Evolutionary conservation across 2,329 filamentous ascomycete genomes (phyloP).

Genomic region (Aspergillus pseudoviridinutans): DNA sequence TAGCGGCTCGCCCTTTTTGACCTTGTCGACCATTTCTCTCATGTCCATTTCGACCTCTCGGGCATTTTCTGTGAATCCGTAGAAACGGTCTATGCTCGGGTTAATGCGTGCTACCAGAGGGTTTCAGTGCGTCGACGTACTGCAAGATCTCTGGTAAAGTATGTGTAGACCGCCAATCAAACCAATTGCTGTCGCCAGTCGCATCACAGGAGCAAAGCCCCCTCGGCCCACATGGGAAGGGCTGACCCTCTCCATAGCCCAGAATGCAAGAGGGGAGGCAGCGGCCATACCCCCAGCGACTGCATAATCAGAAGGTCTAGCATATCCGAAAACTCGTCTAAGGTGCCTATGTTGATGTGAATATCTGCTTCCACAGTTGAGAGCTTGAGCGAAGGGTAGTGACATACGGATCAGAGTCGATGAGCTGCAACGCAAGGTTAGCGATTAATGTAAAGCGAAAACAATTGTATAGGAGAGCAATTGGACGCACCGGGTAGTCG

Average conservation of each 20-base stretch:
- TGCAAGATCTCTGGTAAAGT: slow-evolving; percentile 76
- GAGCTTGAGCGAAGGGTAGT: slow-evolving; percentile 9
- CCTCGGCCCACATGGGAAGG: slow-evolving; percentile 81
- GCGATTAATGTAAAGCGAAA: slow-evolving; percentile 6
- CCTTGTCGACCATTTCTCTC: slow-evolving; percentile 94
- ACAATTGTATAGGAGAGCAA: neutral
- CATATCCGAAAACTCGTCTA: slow-evolving; percentile 83
- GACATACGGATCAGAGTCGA: slow-evolving; percentile 96
- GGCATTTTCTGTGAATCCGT: slow-evolving; percentile 87
- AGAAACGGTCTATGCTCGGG: slow-evolving; percentile 72
- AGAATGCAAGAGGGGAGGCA: slow-evolving; percentile 69
- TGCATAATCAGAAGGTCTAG: slow-evolving; percentile 77
- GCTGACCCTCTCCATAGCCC: slow-evolving; percentile 75
- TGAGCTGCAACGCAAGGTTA: slow-evolving; percentile 63
- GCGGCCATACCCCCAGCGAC: slow-evolving; percentile 64
- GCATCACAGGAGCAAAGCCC: slow-evolving; percentile 78
- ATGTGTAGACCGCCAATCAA: slow-evolving; percentile 74
- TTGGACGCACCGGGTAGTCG: slow-evolving; percentile 74
- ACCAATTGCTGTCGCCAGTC: slow-evolving; percentile 70
- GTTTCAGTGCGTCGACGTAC: slow-evolving; percentile 54
- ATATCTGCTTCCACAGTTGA: slow-evolving; percentile 5
- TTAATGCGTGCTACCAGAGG: slow-evolving; percentile 7
- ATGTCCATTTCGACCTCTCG: slow-evolving; percentile 95
- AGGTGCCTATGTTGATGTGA: slow-evolving; percentile 66
- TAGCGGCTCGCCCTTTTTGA: slow-evolving; percentile 84